A percentile compares a stretch with the other conserved stretches of the same genome.
Conservation (phyloP, 495 filamentous ascomycete genomes). For the Hypoxylon cercidicola region DNA sequence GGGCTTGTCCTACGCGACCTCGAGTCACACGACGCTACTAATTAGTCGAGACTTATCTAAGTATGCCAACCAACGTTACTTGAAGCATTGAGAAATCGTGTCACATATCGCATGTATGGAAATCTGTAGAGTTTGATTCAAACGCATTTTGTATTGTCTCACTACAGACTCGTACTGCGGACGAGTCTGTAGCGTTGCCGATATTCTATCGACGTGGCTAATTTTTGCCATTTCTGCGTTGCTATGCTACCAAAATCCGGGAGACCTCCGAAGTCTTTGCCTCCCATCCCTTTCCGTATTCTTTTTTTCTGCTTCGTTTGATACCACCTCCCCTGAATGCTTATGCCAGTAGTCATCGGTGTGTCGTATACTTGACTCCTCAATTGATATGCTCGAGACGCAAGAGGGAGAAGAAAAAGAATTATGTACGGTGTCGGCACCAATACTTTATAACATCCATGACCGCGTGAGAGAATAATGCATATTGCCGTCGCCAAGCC, state of each 20-base stretch:
- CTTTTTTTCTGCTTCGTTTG: constrained; percentile 3
- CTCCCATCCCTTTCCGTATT: neutral
- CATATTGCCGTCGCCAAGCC: constrained; percentile 16
- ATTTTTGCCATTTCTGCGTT: neutral
- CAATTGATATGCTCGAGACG: constrained; percentile 23
- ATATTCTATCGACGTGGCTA: constrained; percentile 1
- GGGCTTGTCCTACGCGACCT: constrained; percentile 1
- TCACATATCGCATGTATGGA: neutral
- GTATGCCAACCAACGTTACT: no score
- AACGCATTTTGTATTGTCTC: constrained; percentile 29
- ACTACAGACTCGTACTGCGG: neutral
- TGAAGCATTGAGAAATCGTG: no score
- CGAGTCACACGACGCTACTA: constrained; percentile 3
- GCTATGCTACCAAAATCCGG: neutral
- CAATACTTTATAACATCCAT: constrained; percentile 41
- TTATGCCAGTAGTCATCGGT: constrained; percentile 30
- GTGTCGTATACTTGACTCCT: constrained; percentile 17
- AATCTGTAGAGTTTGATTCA: constrained; percentile 6
- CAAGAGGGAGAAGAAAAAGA: constrained; percentile 18
- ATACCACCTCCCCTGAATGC: constrained; percentile 29
- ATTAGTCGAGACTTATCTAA: constrained; percentile 2
- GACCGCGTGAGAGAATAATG: constrained; percentile 28
- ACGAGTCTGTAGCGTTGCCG: neutral
- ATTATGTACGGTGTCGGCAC: constrained; percentile 38
- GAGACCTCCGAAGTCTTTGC: neutral